Percentiles rank a stretch among this genome's conserved stretches.
Conservation (phyloP, 2,329 filamentous ascomycete genomes). For the Talaromyces sp. region DNA sequence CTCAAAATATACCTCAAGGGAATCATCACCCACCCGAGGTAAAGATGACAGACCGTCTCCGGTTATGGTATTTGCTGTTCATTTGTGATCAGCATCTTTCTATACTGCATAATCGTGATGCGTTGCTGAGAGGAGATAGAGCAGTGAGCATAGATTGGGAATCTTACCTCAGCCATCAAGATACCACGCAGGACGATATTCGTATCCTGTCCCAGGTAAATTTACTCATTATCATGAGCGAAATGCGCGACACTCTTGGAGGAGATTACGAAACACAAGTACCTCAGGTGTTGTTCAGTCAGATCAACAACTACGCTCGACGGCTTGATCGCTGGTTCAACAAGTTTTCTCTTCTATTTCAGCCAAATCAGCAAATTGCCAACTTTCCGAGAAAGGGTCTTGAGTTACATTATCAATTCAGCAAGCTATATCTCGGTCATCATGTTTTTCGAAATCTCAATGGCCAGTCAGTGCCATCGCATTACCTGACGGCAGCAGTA, state of each 20-base stretch:
- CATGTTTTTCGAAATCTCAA: constrained; percentile 38
- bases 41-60: constrained; percentile 29
- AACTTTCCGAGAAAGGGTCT: constrained; percentile 47
- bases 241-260: constrained; percentile 33
- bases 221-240: constrained; percentile 35
- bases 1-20: neutral
- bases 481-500: constrained; percentile 9
- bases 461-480: constrained; percentile 20
- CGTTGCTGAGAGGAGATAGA: constrained; percentile 34
- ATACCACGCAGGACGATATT: constrained; percentile 33
- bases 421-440: constrained; percentile 45
- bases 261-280: constrained; percentile 30
- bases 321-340: constrained; percentile 31
- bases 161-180: constrained; percentile 29
- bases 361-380: constrained; percentile 38
- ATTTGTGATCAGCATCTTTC: constrained; percentile 37
- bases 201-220: constrained; percentile 35
- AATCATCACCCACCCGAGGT: constrained; percentile 15
- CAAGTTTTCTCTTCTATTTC: constrained; percentile 24
- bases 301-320: constrained; percentile 28
- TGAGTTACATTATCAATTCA: constrained; percentile 46
- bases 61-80: constrained; percentile 34
- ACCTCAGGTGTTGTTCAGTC: constrained; percentile 25
- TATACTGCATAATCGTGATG: constrained; percentile 34
- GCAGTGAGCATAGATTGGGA: constrained; percentile 36